Evolutionary conservation across 805 yeast genomes (phyloP).

Genomic region (Lachancea fermentati): DNA sequence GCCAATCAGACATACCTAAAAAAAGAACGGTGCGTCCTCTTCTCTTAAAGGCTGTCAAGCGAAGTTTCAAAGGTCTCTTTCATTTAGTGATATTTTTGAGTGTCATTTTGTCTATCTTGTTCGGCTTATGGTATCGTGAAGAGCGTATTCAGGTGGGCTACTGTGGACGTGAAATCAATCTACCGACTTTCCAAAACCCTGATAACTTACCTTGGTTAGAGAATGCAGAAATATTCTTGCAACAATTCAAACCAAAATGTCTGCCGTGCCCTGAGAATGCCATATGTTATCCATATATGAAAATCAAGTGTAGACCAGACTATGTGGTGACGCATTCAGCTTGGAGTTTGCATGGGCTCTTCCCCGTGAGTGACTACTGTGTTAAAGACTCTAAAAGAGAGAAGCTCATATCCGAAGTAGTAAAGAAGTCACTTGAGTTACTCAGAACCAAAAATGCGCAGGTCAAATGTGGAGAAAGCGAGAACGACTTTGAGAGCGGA

Average conservation of each 20-base stretch:
- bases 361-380: constrained; percentile 64
- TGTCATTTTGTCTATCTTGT: constrained; percentile 36
- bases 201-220: constrained; percentile 31
- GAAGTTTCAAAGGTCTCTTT: constrained; percentile 8
- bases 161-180: constrained; percentile 59
- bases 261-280: constrained; percentile 78
- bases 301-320: constrained; percentile 66
- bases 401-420: constrained; percentile 59
- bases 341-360: constrained; percentile 40
- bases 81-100: constrained; percentile 31
- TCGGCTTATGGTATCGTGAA: constrained; percentile 57
- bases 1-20: not conserved
- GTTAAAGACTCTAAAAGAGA: constrained; percentile 68
- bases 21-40: no score
- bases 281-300: constrained; percentile 56
- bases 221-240: constrained; percentile 41
- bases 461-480: constrained; percentile 49
- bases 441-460: constrained; percentile 66
- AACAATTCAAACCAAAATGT: constrained; percentile 55
- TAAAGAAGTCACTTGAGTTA: constrained; percentile 58
- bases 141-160: constrained; percentile 61
- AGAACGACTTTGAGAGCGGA: constrained; percentile 46
- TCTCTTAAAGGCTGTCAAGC: not conserved
- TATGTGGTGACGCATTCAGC: constrained; percentile 40
- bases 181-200: constrained; percentile 35